Percentiles rank a stretch among this genome's conserved stretches.
Conservation (phyloP, 345 rosid species). For the Populus deltoides region DNA sequence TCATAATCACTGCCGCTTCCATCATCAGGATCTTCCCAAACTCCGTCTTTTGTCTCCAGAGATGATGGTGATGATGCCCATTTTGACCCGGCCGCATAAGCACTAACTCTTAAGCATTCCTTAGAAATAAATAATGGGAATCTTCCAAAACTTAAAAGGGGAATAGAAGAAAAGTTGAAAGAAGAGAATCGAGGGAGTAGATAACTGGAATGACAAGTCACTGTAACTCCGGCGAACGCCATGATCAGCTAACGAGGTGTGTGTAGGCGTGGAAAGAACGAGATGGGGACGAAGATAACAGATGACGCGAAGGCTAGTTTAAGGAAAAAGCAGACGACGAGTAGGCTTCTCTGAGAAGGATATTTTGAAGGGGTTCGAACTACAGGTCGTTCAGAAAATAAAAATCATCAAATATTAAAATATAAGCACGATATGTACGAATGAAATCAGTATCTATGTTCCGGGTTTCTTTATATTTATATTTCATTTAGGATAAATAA, state of each 20-base stretch:
- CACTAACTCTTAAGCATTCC: constrained; percentile 8
- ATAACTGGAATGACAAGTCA: neutral
- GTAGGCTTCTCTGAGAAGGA: too few species aligned
- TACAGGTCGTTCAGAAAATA: too few species aligned
- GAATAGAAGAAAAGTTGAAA: neutral
- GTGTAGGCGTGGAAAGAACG: too few species aligned
- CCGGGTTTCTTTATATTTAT: too few species aligned
- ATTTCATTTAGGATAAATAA: too few species aligned
- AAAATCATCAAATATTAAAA: too few species aligned
- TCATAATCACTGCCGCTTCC: constrained; percentile 55
- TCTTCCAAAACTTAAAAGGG: constrained; percentile 5
- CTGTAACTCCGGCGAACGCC: neutral
- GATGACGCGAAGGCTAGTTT: too few species aligned
- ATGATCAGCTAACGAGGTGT: neutral
- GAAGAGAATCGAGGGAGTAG: neutral
- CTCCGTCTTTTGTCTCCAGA: constrained; percentile 32
- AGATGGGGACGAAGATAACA: too few species aligned
- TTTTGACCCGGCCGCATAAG: constrained; percentile 30
- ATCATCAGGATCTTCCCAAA: constrained; percentile 65
- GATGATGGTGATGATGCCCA: constrained; percentile 21
- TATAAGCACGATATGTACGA: too few species aligned
- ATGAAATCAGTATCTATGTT: too few species aligned
- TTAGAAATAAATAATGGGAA: neutral
- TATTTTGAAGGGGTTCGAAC: too few species aligned
- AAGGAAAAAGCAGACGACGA: too few species aligned